phyloP scores from a whole-genome alignment of 139 green algal genomes.

The Chlamydomonas sp. region DNA sequence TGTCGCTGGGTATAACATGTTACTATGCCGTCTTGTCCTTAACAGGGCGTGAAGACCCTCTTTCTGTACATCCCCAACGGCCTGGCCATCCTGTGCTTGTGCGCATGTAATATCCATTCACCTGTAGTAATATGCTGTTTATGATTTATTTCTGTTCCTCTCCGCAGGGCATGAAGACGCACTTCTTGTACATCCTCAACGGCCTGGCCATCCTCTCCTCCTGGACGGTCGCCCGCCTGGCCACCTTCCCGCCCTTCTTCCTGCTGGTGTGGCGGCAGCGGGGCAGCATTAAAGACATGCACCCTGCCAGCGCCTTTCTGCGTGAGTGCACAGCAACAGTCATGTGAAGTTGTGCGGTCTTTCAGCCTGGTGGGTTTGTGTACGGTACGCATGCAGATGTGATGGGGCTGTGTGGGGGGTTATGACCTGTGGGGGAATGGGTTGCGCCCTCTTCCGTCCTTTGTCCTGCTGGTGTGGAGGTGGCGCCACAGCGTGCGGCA shows the following conservation, averaged over 20 bases:
- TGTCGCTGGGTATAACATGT: neutral
- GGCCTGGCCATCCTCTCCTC: conserved; percentile 42
- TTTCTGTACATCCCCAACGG: conserved; percentile 51
- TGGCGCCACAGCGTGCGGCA: too few relatives aligned
- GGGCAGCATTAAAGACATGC: conserved; percentile 14
- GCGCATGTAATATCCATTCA: neutral
- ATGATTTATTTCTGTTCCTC: neutral
- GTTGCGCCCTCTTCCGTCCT: too few relatives aligned
- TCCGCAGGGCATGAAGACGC: conserved; percentile 22
- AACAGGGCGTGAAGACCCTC: conserved; percentile 26
- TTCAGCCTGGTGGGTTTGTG: too few relatives aligned
- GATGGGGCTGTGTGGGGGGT: too few relatives aligned
- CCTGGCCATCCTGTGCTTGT: conserved; percentile 24
- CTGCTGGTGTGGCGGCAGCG: conserved; percentile 28
- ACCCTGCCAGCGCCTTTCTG: too few relatives aligned
- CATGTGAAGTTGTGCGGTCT: too few relatives aligned
- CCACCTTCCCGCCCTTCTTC: conserved; percentile 56
- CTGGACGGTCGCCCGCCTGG: conserved; percentile 45
- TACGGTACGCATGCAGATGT: too few relatives aligned
- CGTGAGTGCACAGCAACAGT: too few relatives aligned
- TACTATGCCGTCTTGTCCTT: neutral
- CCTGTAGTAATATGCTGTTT: neutral
- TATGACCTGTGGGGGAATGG: too few relatives aligned
- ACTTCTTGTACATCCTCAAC: conserved; percentile 45
- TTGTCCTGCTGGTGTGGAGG: too few relatives aligned